Base-by-base conservation (phyloP, 2,329 filamentous ascomycete species). In the Talaromyces marneffei region DNA sequence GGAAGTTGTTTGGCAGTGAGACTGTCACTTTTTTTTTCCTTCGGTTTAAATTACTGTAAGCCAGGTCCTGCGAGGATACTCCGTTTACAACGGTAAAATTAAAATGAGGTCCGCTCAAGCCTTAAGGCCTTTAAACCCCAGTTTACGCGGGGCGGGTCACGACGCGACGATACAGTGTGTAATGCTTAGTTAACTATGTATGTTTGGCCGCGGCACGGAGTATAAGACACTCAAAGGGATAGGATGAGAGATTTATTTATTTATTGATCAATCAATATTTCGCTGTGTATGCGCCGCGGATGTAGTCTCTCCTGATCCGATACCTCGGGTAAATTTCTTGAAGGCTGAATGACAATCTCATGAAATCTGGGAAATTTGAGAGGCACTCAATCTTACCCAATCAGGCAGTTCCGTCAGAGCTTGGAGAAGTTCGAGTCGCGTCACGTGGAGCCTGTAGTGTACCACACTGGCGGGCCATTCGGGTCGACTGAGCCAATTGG, bases 321-420 rank as follows among this genome's bases (percentile, higher is more conserved):
- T n/a, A n/a, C n/a, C n/a, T 27, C 42, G 23, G 42, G 42, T 46
- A 27, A n/a, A 46, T 27, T 27, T 23, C 39, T 40, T 20, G 39
- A 7, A 20, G 18, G 7, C 42, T 27, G 23, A n/a, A n/a, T n/a
- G n/a, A 33, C 9, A 33, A 9, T 33, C 29, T 4, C 9, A 33
- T 33, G 29, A 9, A 33, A 33, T 33, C 29, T 33, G 29, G 4
- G 27, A 9, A 44, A 57, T 44, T 18, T 46, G 37, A 31, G 31
- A 56, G 37, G 3, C 52, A 55, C 23, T 6, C 16, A 35, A 46
- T 57, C 29, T 57, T 57, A 23, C 55, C 55, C 55, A 25, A 23
- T 35, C 27, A 35, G 55, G 55, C 55, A 57, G 40, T 57, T 57
- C 55, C 55, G 55, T 6, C n/a, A 42, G 35, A 39, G 33, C 53